phyloP scores from a whole-genome alignment of 1,139 yeast genomes.

The Hemisphaericaspora lyxosophila region DNA sequence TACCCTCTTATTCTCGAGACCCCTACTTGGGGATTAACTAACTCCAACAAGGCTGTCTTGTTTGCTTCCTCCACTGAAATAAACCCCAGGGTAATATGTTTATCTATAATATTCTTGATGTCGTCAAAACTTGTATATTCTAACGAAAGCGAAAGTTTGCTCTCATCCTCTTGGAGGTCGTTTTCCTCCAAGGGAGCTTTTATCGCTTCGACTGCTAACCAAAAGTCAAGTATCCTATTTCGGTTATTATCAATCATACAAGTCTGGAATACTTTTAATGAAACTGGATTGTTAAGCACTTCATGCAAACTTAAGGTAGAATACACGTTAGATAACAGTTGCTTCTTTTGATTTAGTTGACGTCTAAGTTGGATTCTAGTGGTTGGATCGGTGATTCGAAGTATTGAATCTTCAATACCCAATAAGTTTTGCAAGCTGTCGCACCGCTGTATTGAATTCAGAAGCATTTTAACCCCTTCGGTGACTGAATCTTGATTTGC shows the following conservation, averaged over 20 bases:
- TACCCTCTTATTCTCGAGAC: slow-evolving; percentile 21
- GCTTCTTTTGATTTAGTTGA: slow-evolving; percentile 8
- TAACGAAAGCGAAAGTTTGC: slow-evolving; percentile 27
- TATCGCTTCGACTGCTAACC: slow-evolving; percentile 65
- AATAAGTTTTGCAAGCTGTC: not conserved
- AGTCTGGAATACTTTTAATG: slow-evolving; percentile 49
- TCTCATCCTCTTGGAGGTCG: slow-evolving; percentile 23
- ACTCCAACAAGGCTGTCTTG: slow-evolving; percentile 19
- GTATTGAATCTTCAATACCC: not conserved
- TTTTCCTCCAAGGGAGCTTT: slow-evolving; percentile 72
- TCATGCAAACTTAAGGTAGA: slow-evolving; percentile 7
- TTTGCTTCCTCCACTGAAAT: not conserved
- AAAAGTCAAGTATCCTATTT: slow-evolving; percentile 52
- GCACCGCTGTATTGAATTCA: slow-evolving; percentile 1
- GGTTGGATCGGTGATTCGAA: not conserved
- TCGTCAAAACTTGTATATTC: slow-evolving; percentile 49
- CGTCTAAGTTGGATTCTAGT: slow-evolving; percentile 8
- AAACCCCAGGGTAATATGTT: not conserved
- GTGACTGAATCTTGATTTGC: not conserved
- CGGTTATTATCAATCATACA: slow-evolving; percentile 54
- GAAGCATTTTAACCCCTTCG: not conserved
- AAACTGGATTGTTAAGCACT: slow-evolving; percentile 9
- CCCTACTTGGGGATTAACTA: slow-evolving; percentile 6
- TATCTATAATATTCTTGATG: slow-evolving; percentile 43
- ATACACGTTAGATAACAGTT: not conserved